phyloP scores from a whole-genome alignment of 2,329 filamentous ascomycete genomes.

The Ophiostoma sp. region DNA sequence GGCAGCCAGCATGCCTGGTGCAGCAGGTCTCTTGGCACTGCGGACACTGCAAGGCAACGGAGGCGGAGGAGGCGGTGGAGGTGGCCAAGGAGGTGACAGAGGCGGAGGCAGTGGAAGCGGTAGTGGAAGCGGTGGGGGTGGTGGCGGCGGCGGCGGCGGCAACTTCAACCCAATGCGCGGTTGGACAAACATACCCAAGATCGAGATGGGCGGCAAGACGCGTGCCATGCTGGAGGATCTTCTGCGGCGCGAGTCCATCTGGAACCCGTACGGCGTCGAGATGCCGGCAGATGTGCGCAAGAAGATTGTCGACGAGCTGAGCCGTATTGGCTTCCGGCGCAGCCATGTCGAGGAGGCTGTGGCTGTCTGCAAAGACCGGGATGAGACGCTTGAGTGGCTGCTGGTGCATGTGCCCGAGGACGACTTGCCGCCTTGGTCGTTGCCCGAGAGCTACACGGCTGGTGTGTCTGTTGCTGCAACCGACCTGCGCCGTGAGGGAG shows the following conservation, averaged over 20 bases:
- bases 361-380: constrained; percentile 82
- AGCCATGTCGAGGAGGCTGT: constrained; percentile 89
- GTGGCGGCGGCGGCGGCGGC: constrained; percentile 33
- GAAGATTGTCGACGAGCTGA: constrained; percentile 70
- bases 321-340: constrained; percentile 78
- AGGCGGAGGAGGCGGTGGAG: constrained; percentile 35
- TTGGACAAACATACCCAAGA: constrained; percentile 83
- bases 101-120: constrained; percentile 32
- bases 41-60: constrained; percentile 42
- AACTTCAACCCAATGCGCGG: constrained; percentile 57
- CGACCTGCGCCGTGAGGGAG: constrained; percentile 76
- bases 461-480: constrained; percentile 83
- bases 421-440: constrained; percentile 86
- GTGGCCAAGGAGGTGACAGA: constrained; percentile 37
- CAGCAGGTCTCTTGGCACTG: constrained; percentile 56
- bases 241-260: constrained; percentile 74
- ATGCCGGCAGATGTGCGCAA: constrained; percentile 61
- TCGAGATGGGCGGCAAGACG: constrained; percentile 86
- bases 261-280: constrained; percentile 78
- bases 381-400: constrained; percentile 94
- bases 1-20: constrained; percentile 62
- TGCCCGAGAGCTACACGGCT: constrained; percentile 88
- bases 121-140: constrained; percentile 37
- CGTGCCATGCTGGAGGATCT: constrained; percentile 77
- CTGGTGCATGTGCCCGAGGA: constrained; percentile 97